Conservation (phyloP, 2,329 filamentous ascomycete genomes). For the Neonectria faginata region DNA sequence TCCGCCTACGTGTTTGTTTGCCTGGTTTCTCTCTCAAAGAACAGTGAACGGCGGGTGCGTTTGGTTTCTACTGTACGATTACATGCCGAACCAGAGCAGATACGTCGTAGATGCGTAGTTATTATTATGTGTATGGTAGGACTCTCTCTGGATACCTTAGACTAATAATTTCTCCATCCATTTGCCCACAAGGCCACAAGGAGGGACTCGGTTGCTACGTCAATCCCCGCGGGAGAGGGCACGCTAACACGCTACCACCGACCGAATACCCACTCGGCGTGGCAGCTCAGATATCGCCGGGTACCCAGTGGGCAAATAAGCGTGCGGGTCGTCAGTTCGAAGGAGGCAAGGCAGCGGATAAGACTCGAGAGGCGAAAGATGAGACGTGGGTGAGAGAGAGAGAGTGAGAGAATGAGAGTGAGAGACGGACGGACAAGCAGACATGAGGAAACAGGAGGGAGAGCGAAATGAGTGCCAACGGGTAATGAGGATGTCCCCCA, state of each 20-base stretch:
- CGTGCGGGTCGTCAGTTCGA: not conserved
- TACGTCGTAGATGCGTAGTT: not conserved
- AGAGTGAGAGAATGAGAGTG: not conserved
- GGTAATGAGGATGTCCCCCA: not conserved
- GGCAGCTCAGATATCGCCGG: constrained; percentile 17
- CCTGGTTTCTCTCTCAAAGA: not conserved
- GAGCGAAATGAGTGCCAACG: not conserved
- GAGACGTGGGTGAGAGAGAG: not conserved
- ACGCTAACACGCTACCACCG: constrained; percentile 35
- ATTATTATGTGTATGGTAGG: not conserved
- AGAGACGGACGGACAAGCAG: too few relatives aligned
- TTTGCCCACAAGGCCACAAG: constrained; percentile 24
- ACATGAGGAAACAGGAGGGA: not conserved
- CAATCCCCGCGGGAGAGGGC: constrained; percentile 39
- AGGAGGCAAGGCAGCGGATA: not conserved
- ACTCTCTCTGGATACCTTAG: constrained; percentile 5
- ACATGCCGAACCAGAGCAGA: not conserved
- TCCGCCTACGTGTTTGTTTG: not conserved
- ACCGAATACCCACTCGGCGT: constrained; percentile 29
- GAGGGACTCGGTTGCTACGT: constrained; percentile 31
- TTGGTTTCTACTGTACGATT: not conserved
- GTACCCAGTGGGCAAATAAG: constrained; percentile 15
- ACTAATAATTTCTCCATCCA: constrained; percentile 27
- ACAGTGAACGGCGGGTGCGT: not conserved
- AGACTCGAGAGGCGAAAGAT: not conserved